Evolutionary conservation across 352 stramenopile species (phyloP), one percentile per base, ranked within the genome.

Genomic region (Phytophthora vignae): DNA sequence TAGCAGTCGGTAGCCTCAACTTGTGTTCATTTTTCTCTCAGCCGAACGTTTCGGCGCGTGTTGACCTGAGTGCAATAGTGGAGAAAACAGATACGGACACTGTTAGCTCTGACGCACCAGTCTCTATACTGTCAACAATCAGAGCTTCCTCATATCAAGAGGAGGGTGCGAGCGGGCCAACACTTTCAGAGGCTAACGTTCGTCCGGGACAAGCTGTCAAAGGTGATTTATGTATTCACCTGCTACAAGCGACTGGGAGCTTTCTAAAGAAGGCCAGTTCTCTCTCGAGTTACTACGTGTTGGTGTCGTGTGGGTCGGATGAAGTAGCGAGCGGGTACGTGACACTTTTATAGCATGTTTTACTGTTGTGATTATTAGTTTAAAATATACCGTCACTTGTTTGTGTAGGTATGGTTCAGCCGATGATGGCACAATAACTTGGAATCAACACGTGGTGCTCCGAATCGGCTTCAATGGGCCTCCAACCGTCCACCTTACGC

Each of bases 381-480:
- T 25, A 4, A 52, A 22, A 2, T 11, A 14, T 33, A 36, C 3
- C 56, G 5, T 40, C 31, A 4, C 15, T 67, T 54, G 48, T 53
- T 62, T 60, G 8, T 54, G 25, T 62, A 76, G 69, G 3, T 73
- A 36, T 25, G 59, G 57, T 10, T 46, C n/a, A 55, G 52, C 49
- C 27, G 63, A 69, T 42, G 6, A 19, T 7, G 27, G 49, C 15
- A 64, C 49, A 14, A 8, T 83, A n/a, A 49, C 60, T 12, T 85
- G 78, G 78, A 71, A 85, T 49, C 76, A 85, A 17, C 73, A 85
- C 1, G 8, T 83, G 9, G 27, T 60, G 15, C 60, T 85, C 44
- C 46, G 60, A 10, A 49, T 81, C 4, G 36, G 33, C 0, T 71
- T 36, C 44, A 15, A 53, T 29, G 42, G 29, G 6, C 48, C 70